A percentile compares a stretch with the other conserved stretches of the same genome.
Evolutionary conservation across 192 early-diverging fungal species (phyloP).

Genomic region (Chytriomyces sp.): DNA sequence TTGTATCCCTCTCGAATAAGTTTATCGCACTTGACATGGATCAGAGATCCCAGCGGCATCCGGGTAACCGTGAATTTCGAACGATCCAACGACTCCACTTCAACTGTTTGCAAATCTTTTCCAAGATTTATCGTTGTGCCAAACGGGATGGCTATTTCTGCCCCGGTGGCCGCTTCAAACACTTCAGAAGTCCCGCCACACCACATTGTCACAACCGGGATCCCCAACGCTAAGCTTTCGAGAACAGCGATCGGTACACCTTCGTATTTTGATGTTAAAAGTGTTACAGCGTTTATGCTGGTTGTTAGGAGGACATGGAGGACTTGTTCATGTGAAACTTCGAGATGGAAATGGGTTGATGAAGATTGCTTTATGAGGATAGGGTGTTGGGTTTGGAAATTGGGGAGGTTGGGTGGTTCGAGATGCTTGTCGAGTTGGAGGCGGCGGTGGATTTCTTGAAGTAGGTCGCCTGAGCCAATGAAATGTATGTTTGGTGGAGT

Average conservation of each 20-base stretch:
- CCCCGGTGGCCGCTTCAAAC: neutral
- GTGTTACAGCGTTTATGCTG: conserved; percentile 17
- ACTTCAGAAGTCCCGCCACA: conserved; percentile 36
- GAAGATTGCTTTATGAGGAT: too few relatives aligned
- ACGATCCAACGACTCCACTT: neutral
- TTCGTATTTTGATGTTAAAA: conserved; percentile 37
- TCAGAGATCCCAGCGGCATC: conserved; percentile 1
- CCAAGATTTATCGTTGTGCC: neutral
- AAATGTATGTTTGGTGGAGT: conserved; percentile 2
- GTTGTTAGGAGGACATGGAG: conserved; percentile 5
- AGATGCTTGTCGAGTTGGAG: neutral
- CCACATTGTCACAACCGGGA: conserved; percentile 37
- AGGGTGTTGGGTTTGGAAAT: neutral
- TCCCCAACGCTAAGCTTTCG: conserved; percentile 32
- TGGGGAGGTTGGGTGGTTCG: neutral
- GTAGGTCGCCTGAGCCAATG: conserved; percentile 21
- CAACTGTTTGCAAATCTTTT: neutral
- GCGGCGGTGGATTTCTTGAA: neutral
- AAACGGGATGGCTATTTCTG: neutral
- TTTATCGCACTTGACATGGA: conserved; percentile 4
- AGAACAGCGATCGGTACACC: conserved; percentile 38
- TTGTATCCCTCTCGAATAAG: neutral
- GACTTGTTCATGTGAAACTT: conserved; percentile 3
- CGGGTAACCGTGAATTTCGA: neutral
- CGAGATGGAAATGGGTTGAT: neutral